These are phyloP conservation scores for Gentiana dahurica DNA, from an alignment of 257 asterid genomes.

Conservation along the genomic window DNA sequence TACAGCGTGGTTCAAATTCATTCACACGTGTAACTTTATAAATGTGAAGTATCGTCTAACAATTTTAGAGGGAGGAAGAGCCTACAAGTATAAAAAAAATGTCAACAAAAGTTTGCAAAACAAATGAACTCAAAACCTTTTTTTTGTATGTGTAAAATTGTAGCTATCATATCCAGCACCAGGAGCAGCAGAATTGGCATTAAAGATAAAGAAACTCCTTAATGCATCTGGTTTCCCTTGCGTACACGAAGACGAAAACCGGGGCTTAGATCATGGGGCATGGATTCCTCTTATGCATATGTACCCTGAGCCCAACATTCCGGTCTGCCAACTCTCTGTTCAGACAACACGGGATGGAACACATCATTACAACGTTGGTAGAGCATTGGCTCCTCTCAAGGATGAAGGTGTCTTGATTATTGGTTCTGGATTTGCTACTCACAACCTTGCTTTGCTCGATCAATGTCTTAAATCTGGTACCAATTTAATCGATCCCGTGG, in stretches of 20 bases:
- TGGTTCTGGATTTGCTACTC: conserved; percentile 78
- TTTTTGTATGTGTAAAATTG: neutral
- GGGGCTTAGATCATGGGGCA: conserved; percentile 85
- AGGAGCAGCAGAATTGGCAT: conserved; percentile 64
- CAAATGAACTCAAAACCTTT: neutral
- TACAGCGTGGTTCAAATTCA: no score
- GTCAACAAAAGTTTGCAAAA: no score
- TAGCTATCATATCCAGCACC: conserved; percentile 71
- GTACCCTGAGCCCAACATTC: conserved; percentile 76
- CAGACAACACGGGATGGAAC: conserved; percentile 56
- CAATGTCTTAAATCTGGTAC: neutral
- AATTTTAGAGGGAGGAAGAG: no score
- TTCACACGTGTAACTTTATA: no score
- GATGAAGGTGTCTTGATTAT: conserved; percentile 63
- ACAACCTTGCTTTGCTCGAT: conserved; percentile 39
- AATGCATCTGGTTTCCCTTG: conserved; percentile 36
- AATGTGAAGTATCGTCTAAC: no score
- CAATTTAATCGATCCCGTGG: conserved; percentile 44
- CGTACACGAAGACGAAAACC: conserved; percentile 45
- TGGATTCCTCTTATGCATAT: conserved; percentile 84
- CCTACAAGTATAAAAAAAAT: no score
- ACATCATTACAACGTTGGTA: conserved; percentile 63
- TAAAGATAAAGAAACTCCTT: conserved; percentile 46
- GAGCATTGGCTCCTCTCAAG: conserved; percentile 60
- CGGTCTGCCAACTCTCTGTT: conserved; percentile 75